Conservation (phyloP, 805 yeast genomes). For the Saccharomycopsis fibuligera region DNA sequence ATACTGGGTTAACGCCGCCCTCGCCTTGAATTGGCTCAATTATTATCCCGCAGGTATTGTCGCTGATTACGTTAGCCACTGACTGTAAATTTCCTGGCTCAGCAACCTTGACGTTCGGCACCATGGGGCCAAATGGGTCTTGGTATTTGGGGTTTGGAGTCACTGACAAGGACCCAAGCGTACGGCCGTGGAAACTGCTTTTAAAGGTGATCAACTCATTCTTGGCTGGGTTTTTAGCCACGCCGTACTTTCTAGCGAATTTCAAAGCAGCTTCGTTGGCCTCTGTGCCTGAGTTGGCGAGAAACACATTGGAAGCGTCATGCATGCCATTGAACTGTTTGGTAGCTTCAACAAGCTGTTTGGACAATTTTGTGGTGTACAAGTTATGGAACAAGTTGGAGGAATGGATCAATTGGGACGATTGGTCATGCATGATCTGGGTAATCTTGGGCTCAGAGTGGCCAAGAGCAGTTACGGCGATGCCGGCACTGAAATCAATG, state of each 20-base stretch:
- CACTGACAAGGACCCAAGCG: slow-evolving; percentile 88
- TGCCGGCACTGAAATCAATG: slow-evolving; percentile 91
- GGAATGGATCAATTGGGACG: slow-evolving; percentile 66
- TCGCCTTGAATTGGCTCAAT: slow-evolving; percentile 98
- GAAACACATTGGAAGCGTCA: slow-evolving; percentile 67
- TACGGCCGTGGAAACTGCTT: slow-evolving; percentile 90
- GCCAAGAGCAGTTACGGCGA: slow-evolving; percentile 94
- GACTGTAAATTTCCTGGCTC: slow-evolving; percentile 52
- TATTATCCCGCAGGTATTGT: slow-evolving; percentile 72
- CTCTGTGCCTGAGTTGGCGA: slow-evolving; percentile 71
- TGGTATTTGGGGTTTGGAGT: slow-evolving; percentile 93
- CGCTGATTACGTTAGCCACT: slow-evolving; percentile 40
- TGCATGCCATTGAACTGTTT: slow-evolving; percentile 70
- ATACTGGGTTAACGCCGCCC: slow-evolving; percentile 81
- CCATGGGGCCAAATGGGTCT: slow-evolving; percentile 80
- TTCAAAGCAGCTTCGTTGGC: slow-evolving; percentile 77
- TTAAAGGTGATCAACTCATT: slow-evolving; percentile 80
- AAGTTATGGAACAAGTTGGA: slow-evolving; percentile 82
- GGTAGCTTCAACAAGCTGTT: slow-evolving; percentile 64
- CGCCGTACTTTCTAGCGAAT: slow-evolving; percentile 78
- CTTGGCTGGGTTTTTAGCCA: slow-evolving; percentile 45
- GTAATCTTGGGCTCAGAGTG: slow-evolving; percentile 76
- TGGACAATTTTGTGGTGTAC: slow-evolving; percentile 76
- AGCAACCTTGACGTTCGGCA: slow-evolving; percentile 82
- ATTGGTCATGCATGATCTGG: slow-evolving; percentile 65